Percentiles rank a stretch among this genome's conserved stretches.
These are phyloP conservation scores for Raffaelea arxii DNA, from an alignment of 2,329 filamentous ascomycete genomes.

Conservation along the genomic window DNA sequence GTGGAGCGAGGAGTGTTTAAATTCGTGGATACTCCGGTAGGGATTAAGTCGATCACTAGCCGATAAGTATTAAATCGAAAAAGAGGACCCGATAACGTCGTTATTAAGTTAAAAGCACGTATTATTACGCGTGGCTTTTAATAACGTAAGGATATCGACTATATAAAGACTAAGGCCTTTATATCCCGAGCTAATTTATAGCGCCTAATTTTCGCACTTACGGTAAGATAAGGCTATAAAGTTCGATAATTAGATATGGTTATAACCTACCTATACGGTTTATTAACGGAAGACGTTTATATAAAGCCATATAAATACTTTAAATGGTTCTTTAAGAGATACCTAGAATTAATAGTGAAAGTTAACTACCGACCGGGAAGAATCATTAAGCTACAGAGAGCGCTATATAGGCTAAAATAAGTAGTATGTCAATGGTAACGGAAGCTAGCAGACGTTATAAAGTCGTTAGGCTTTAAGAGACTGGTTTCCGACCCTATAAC, in stretches of 20 bases:
- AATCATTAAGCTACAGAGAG: not conserved
- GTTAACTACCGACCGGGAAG: not conserved
- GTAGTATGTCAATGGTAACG: not conserved
- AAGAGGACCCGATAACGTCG: not conserved
- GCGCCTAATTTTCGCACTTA: not conserved
- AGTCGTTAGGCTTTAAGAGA: not conserved
- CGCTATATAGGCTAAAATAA: not conserved
- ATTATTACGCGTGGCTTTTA: not conserved
- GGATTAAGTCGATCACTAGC: not conserved
- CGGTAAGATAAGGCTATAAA: not conserved
- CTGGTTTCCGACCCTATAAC: not conserved
- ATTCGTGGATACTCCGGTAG: not conserved
- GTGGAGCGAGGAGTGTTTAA: not conserved
- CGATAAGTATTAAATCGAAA: not conserved
- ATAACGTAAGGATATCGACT: not conserved
- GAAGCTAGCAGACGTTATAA: not conserved
- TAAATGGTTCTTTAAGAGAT: not conserved
- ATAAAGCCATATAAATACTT: not conserved
- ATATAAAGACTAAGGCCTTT: not conserved
- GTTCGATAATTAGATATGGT: not conserved
- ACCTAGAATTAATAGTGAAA: not conserved
- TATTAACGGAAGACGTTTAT: not conserved
- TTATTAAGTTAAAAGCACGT: not conserved
- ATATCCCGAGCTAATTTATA: too few relatives aligned
- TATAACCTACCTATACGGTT: not conserved